Evolutionary conservation across 1,139 yeast species (phyloP).

Genomic region (Suhomyces bribrorum): DNA sequence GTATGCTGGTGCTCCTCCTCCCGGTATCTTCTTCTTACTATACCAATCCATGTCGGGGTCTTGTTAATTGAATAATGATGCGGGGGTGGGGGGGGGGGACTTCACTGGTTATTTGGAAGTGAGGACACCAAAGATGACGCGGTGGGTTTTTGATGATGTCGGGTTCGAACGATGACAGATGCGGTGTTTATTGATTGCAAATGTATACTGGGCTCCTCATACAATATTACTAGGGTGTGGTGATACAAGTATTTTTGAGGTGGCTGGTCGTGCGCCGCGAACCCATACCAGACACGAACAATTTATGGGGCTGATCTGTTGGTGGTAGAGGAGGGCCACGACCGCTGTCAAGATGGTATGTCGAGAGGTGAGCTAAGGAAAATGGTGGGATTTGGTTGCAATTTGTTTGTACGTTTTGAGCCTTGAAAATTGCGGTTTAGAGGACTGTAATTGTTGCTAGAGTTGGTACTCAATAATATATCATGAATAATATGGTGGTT

Average conservation of each 20-base stretch:
- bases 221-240: not conserved
- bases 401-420: no score
- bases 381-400: not conserved
- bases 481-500: no score
- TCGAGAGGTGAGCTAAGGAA: no score
- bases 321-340: no score
- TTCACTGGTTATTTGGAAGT: no score
- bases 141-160: not conserved
- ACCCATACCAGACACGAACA: no score
- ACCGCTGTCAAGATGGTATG: no score
- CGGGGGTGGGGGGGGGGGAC: not conserved
- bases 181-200: not conserved
- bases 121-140: no score
- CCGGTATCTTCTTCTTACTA: conserved; percentile 9
- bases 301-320: no score
- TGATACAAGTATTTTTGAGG: not conserved
- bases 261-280: not conserved
- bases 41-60: conserved; percentile 15
- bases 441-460: no score
- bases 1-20: conserved; percentile 10
- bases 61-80: not conserved
- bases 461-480: no score
- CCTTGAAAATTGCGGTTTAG: no score
- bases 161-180: not conserved
- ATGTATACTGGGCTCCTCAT: not conserved